Evolutionary conservation across 2,329 filamentous ascomycete genomes (phyloP), one percentile per base, ranked within the genome.

Genomic region (Colletotrichum liriopes): DNA sequence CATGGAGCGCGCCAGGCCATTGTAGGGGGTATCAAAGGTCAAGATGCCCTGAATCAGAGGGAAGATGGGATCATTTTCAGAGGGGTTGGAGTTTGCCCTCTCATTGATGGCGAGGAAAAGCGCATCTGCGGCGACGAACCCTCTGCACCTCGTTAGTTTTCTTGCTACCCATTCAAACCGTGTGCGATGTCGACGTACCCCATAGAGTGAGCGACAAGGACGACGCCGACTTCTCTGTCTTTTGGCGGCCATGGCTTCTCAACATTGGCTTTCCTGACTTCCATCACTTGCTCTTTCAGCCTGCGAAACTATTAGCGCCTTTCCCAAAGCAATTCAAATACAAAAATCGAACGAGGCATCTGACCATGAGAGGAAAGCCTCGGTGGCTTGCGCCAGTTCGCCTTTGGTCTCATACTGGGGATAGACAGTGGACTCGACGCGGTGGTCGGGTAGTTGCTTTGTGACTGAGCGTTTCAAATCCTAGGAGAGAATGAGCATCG

Each of bases 121-220:
- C 0, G 93, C 88, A 76, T 97, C 94, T 2, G 93, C 93, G 8
- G 93, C 94, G 11, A 97, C 93, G 74, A 97, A 96, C 47, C 95
- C 95, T 52, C 87, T 88, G 62, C 3, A n/a, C 26, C 5, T 1
- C 45, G 72, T 77, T n/a, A 76, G 73, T n/a, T 16, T 29, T 43
- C 32, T 9, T 1, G 37, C 18, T 8, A 16, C 3, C 1, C 0
- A 6, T 23, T 39, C 16, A 0, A 3, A 6, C 3, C 5, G 5
- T 9, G 3, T 0, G 9, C 1, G n/a, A 1, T 61, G 29, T 32
- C 29, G 6, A 32, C 29, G 29, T 77, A 87, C 87, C 92, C 92
- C 92, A 91, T 97, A 3, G 93, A 95, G 81, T 98, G 95, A 1
- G 94, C 94, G 35, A 96, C 86, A 1, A 97, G 86, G 49, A 97